Conservation (phyloP, 495 filamentous ascomycete species). For the Penicillium chermesinum region DNA sequence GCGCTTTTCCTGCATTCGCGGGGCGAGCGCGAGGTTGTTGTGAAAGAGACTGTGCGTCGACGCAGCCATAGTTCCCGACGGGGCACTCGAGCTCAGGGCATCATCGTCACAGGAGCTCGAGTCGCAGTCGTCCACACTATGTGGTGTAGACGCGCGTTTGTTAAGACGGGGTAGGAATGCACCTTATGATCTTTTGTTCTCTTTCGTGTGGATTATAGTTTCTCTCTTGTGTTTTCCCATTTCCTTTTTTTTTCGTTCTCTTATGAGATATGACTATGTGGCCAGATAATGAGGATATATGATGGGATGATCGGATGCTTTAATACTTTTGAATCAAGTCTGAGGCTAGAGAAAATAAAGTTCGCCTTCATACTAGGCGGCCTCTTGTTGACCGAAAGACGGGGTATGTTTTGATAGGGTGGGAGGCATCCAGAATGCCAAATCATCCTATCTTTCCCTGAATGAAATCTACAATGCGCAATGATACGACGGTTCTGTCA, state of each 20-base stretch:
- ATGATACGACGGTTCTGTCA: background rate
- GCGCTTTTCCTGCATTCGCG: constrained; percentile 52
- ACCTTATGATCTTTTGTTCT: too few species aligned
- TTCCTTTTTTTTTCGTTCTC: background rate
- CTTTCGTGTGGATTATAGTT: too few species aligned
- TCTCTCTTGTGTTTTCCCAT: background rate
- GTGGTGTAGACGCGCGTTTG: constrained; percentile 23
- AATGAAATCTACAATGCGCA: background rate
- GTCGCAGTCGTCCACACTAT: constrained; percentile 36
- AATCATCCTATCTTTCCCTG: background rate
- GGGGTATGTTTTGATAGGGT: background rate
- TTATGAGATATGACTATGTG: background rate
- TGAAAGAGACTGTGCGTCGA: constrained; percentile 38
- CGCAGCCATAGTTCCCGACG: constrained; percentile 40
- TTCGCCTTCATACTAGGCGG: background rate
- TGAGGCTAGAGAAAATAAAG: background rate
- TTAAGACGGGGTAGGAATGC: too few species aligned
- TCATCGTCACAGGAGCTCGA: constrained; percentile 32
- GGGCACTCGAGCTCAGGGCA: constrained; percentile 27
- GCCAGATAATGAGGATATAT: background rate
- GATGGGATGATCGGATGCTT: background rate
- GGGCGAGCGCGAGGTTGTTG: constrained; percentile 28
- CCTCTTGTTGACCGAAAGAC: background rate
- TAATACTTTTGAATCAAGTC: background rate
- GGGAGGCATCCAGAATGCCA: background rate